Percentiles rank a stretch among this genome's conserved stretches.
These are phyloP conservation scores for Teratosphaeriaceae sp. DNA, from an alignment of 2,329 filamentous ascomycete genomes.

Conservation along the genomic window DNA sequence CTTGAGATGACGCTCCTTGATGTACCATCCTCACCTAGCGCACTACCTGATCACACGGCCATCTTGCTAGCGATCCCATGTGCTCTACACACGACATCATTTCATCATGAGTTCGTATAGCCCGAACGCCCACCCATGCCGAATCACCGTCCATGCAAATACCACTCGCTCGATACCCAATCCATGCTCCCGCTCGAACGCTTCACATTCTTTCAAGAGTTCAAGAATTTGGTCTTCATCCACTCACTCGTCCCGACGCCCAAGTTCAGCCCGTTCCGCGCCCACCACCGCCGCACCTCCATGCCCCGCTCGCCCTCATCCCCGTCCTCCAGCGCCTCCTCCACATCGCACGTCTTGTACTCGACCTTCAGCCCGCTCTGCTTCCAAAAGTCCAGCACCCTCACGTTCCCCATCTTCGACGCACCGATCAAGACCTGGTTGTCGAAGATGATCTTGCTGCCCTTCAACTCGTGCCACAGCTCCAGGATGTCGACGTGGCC, in stretches of 20 bases:
- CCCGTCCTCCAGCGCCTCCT: constrained; percentile 87
- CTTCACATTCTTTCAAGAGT: constrained; percentile 6
- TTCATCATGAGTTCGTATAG: no score
- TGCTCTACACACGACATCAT: no score
- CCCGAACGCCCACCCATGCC: no score
- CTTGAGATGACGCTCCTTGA: no score
- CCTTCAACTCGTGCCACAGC: constrained; percentile 70
- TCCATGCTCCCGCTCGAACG: no score
- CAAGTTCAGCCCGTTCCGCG: constrained; percentile 71
- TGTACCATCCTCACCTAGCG: no score
- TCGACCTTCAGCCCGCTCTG: constrained; percentile 69
- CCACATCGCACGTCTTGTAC: constrained; percentile 92
- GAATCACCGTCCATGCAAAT: no score
- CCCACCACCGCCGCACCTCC: constrained; percentile 80
- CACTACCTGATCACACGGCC: no score
- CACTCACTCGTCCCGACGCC: constrained; percentile 79
- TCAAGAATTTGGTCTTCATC: constrained; percentile 72
- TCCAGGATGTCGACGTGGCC: constrained; percentile 80
- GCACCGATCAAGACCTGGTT: constrained; percentile 77
- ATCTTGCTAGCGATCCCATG: no score
- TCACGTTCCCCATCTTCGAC: constrained; percentile 77
- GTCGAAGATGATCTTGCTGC: constrained; percentile 74
- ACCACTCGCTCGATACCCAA: not conserved
- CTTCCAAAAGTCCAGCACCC: constrained; percentile 91
- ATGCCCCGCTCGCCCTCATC: constrained; percentile 62